Evolutionary conservation across 306 rosid species (phyloP).

Genomic region (Medicago lupulina): DNA sequence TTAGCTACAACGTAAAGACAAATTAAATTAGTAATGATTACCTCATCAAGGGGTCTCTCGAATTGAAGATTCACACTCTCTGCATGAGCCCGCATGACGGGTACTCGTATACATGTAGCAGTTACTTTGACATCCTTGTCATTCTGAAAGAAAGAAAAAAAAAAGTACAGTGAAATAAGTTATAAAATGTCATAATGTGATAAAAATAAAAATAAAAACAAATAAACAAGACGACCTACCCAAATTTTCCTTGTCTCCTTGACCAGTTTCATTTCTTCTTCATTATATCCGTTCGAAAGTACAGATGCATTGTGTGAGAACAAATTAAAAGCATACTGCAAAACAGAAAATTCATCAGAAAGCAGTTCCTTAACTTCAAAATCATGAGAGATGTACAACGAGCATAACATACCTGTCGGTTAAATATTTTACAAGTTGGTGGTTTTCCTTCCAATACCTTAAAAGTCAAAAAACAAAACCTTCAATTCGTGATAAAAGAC

Average conservation of each 20-base stretch:
- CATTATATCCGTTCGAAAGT: constrained; percentile 90
- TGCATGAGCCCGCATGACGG: constrained; percentile 99
- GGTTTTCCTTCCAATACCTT: constrained; percentile 86
- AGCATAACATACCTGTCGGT: constrained; percentile 68
- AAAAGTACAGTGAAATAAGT: background rate
- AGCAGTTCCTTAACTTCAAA: constrained; percentile 21
- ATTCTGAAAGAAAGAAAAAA: constrained; percentile 61
- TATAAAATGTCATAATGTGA: background rate
- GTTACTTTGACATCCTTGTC: constrained; percentile 83
- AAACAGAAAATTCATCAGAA: constrained; percentile 36
- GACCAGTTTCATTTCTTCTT: constrained; percentile 98
- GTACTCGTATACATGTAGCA: constrained; percentile 95
- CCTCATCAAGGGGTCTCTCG: constrained; percentile 92
- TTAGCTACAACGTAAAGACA: background rate
- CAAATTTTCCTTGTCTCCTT: constrained; percentile 96
- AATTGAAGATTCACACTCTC: constrained; percentile 97
- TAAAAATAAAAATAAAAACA: background rate
- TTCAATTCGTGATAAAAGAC: constrained; percentile 24
- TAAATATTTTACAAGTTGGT: constrained; percentile 84
- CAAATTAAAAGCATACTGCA: constrained; percentile 97
- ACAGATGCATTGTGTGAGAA: constrained; percentile 92
- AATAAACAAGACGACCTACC: constrained; percentile 54
- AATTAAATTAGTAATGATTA: constrained; percentile 38
- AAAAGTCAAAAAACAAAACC: background rate
- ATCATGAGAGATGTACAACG: background rate